These are phyloP conservation scores for Metschnikowia picachoensis DNA, from an alignment of 805 yeast species.

Conservation along the genomic window DNA sequence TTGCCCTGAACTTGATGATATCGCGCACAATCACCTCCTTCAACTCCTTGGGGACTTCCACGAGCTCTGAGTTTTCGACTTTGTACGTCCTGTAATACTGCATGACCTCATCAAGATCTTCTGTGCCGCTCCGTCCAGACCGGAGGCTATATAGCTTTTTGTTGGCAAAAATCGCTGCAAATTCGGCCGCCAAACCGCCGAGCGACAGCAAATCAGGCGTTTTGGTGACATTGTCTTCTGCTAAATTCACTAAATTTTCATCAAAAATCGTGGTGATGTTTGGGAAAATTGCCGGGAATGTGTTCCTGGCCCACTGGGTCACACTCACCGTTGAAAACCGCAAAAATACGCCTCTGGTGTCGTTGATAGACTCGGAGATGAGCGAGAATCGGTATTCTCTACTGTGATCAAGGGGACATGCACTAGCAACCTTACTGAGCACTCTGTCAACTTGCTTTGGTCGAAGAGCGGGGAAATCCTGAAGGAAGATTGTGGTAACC, in stretches of 20 bases:
- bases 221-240: not conserved
- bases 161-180: slow-evolving; percentile 15
- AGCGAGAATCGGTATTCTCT: slow-evolving; percentile 31
- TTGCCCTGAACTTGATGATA: slow-evolving; percentile 53
- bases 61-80: slow-evolving; percentile 54
- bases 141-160: slow-evolving; percentile 20
- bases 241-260: not conserved
- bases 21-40: slow-evolving; percentile 50
- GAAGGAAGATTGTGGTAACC: slow-evolving; percentile 28
- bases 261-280: slow-evolving; percentile 11
- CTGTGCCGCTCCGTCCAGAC: slow-evolving; percentile 26
- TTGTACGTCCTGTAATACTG: slow-evolving; percentile 40
- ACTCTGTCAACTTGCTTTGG: slow-evolving; percentile 31
- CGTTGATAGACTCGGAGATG: slow-evolving; percentile 24
- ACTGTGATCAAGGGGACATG: slow-evolving; percentile 3
- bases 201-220: not conserved
- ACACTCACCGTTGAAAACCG: slow-evolving; percentile 22
- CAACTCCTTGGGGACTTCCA: slow-evolving; percentile 53
- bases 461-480: slow-evolving; percentile 32
- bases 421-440: slow-evolving; percentile 19
- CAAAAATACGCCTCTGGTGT: slow-evolving; percentile 33
- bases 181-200: not conserved
- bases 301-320: slow-evolving; percentile 15
- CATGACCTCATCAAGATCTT: slow-evolving; percentile 34
- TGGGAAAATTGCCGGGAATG: slow-evolving; percentile 1